Evolutionary conservation across 352 stramenopile genomes (phyloP), one percentile per base, ranked within the genome.

Genomic region (Elongisporangium prolatum): DNA sequence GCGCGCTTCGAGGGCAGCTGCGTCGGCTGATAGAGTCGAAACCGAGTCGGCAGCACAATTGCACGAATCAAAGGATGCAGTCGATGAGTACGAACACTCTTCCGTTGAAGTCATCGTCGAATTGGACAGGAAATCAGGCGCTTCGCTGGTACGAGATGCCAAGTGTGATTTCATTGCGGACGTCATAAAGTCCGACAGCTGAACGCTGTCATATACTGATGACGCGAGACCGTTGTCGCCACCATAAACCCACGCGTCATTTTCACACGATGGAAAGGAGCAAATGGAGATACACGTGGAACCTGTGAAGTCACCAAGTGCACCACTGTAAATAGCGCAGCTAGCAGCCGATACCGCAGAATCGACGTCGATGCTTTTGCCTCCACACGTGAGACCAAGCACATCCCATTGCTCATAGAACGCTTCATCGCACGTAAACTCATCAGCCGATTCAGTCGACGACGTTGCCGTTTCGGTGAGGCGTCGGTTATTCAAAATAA

Each of bases 341-440:
- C 67, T 78, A 3, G 70, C 75, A 0, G 76, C 71, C 1, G 68
- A 66, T 9, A 86, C 75, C 2, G 81, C 85, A 16, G 67, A 68
- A 9, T 65, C 61, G 6, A 89, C 75, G 48, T 92, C 64, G 47
- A 94, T 63, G n/a, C 63, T 62, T 0, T 57, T 47, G 9, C 68
- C 67, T 17, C 70, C 73, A 56, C 84, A 94, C 24, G 60, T 90
- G 52, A 94, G 68, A 2, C 81, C 80, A 14, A 89, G 67, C 16
- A 67, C 84, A 54, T 86, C 57, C 85, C 85, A 94, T 60, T 80
- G 59, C 47, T 70, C 81, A 74, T 94, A 94, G 56, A 94, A 94
- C 2, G 71, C 79, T 54, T 75, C 82, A 64, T 94, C 85, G 37
- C 85, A 94, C 11, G 64, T 75, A 48, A 93, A 34, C 7, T 34